A percentile compares a stretch with the other conserved stretches of the same genome.
These are phyloP conservation scores for Marvania coccoides DNA, from an alignment of 139 green algal species.

Conservation along the genomic window DNA sequence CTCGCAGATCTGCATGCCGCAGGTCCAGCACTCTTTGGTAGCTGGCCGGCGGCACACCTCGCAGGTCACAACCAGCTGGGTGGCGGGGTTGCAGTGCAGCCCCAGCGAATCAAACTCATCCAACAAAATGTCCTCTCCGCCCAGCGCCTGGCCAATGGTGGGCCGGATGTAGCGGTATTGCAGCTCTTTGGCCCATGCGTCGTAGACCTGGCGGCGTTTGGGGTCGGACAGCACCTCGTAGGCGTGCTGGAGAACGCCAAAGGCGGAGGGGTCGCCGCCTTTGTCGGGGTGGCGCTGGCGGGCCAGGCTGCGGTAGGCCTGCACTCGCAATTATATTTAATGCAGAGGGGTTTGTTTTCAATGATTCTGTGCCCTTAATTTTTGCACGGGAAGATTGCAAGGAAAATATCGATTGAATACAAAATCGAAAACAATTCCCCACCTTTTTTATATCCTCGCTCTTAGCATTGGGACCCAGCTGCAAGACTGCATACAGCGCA, in stretches of 20 bases:
- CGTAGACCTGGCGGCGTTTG: conserved; percentile 50
- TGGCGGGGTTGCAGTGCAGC: conserved; percentile 35
- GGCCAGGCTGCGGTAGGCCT: conserved; percentile 53
- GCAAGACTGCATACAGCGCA: conserved; percentile 33
- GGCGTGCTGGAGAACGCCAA: conserved; percentile 44
- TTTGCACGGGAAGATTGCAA: not conserved
- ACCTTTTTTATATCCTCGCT: conserved; percentile 36
- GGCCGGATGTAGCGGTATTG: conserved; percentile 43
- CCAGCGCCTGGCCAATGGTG: conserved; percentile 12
- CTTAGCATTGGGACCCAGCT: conserved; percentile 17
- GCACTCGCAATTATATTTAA: not conserved
- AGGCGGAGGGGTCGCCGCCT: conserved; percentile 46
- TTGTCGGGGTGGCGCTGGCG: conserved; percentile 76
- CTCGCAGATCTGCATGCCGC: conserved; percentile 67
- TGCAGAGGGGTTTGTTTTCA: not conserved
- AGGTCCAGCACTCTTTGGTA: conserved; percentile 68
- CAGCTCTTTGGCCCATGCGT: conserved; percentile 52
- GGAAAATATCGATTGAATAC: not conserved
- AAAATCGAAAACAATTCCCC: not conserved
- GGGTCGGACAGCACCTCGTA: conserved; percentile 58
- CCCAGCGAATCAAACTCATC: conserved; percentile 57
- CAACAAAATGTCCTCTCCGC: conserved; percentile 64
- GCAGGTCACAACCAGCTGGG: conserved; percentile 79
- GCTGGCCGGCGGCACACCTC: conserved; percentile 75
- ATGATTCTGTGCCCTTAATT: not conserved